Evolutionary conservation across 2,329 filamentous ascomycete genomes (phyloP).

Genomic region (Simplicillium aogashimaense): DNA sequence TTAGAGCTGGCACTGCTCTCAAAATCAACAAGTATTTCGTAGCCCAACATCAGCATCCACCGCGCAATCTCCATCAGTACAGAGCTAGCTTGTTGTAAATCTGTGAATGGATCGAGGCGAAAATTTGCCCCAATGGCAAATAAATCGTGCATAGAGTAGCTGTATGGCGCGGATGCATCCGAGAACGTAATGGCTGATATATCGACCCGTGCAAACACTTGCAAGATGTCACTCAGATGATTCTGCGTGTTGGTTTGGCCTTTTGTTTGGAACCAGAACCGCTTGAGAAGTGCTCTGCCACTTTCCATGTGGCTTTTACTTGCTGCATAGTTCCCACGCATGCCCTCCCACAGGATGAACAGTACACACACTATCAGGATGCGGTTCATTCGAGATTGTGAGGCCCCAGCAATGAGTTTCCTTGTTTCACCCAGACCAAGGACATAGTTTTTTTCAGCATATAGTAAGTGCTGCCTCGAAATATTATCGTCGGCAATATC

Average conservation of each 20-base stretch:
- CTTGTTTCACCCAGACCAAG: conserved; percentile 1
- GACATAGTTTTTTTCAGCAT: conserved; percentile 1
- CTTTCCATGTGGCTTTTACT: conserved; percentile 1
- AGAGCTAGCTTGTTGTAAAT: background rate
- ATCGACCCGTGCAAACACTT: conserved; percentile 1
- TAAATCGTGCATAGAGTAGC: background rate
- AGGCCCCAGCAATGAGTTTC: background rate
- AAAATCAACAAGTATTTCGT: background rate
- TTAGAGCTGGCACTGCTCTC: too few relatives aligned
- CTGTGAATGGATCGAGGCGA: background rate
- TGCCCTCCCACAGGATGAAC: conserved; percentile 2
- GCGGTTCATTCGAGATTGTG: background rate
- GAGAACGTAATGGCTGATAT: conserved; percentile 4
- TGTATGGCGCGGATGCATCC: conserved; percentile 2
- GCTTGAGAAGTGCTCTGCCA: background rate
- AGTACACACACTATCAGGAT: conserved; percentile 1
- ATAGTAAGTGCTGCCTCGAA: background rate
- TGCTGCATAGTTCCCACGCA: conserved; percentile 1
- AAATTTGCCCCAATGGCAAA: background rate
- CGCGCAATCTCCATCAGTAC: background rate
- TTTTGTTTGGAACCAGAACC: background rate
- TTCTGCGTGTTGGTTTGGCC: background rate
- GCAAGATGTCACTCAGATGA: background rate
- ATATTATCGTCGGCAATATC: background rate
- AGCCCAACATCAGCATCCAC: background rate